Evolutionary conservation across 192 early-diverging fungal species (phyloP).

Genomic region (Coemansia sp.): DNA sequence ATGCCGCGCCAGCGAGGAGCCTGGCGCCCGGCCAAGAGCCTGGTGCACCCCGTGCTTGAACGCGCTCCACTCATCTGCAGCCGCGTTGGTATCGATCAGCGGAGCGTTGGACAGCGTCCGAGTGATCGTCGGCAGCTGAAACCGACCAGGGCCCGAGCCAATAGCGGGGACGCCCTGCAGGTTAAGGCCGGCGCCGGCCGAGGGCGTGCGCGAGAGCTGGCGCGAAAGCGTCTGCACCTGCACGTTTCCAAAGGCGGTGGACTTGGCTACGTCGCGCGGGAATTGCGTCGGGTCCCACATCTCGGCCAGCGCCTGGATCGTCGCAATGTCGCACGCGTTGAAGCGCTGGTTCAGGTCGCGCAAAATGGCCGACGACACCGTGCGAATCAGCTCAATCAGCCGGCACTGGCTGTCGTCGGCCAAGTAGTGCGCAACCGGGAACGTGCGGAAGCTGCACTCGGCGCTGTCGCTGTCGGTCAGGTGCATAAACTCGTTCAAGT

Average conservation of each 20-base stretch:
- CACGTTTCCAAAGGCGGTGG: conserved; percentile 8
- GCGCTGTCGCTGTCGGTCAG: conserved; percentile 20
- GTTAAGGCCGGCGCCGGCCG: background rate
- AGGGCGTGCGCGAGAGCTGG: conserved; percentile 8
- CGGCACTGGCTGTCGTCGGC: conserved; percentile 21
- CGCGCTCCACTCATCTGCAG: conserved; percentile 21
- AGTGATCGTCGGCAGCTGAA: background rate
- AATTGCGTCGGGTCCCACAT: conserved; percentile 48
- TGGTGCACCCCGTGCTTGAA: conserved; percentile 27
- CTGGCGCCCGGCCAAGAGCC: background rate
- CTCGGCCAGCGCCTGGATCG: conserved; percentile 37
- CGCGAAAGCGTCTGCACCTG: conserved; percentile 13
- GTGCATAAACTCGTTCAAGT: conserved; percentile 51
- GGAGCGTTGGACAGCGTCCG: conserved; percentile 4
- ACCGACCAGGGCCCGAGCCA: background rate
- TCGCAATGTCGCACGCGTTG: conserved; percentile 15
- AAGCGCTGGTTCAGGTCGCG: conserved; percentile 44
- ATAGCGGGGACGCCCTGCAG: background rate
- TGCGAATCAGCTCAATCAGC: conserved; percentile 44
- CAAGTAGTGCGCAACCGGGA: conserved; percentile 25
- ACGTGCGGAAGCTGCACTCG: conserved; percentile 35
- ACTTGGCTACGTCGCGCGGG: conserved; percentile 8
- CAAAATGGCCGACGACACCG: conserved; percentile 38
- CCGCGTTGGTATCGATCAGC: conserved; percentile 10
- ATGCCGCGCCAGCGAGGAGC: background rate